A percentile compares a stretch with the other conserved stretches of the same genome.
phyloP scores from a whole-genome alignment of 73 alveolate genomes.

The Stentor roeselii region DNA sequence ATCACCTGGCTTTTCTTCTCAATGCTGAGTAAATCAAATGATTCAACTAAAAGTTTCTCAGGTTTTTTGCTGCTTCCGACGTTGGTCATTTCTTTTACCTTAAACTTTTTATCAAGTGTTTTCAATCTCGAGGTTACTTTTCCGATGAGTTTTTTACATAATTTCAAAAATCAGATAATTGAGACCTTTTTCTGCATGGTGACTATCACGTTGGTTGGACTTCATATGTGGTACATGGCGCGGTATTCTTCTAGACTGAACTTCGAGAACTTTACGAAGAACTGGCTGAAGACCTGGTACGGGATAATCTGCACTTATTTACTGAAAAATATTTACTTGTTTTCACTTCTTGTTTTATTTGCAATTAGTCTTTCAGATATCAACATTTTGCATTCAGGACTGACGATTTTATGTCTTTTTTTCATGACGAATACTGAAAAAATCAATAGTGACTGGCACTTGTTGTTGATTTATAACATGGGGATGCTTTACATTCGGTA shows the following conservation, averaged over 20 bases:
- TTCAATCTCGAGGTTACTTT: background rate
- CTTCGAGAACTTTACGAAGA: too few species aligned
- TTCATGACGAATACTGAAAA: background rate
- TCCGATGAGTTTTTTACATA: too few species aligned
- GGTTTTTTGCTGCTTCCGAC: background rate
- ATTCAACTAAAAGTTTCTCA: background rate
- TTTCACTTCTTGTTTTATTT: slow-evolving; percentile 9
- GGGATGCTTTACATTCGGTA: background rate
- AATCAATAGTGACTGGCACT: background rate
- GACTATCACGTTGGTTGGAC: background rate
- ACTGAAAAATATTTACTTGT: background rate
- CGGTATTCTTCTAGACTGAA: background rate
- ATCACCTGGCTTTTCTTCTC: background rate
- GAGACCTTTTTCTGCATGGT: background rate
- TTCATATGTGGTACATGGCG: too few species aligned
- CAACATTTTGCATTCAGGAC: slow-evolving; percentile 11
- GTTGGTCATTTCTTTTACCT: background rate
- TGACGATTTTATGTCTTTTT: background rate
- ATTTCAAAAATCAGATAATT: too few species aligned
- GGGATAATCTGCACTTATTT: background rate
- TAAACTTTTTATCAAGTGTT: background rate
- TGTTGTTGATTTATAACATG: background rate
- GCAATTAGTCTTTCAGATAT: slow-evolving; percentile 6
- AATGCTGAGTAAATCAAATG: background rate
- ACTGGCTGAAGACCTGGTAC: too few species aligned